Conservation (phyloP, 2,329 filamentous ascomycete species). For the Thielaviopsis ethacetica region DNA sequence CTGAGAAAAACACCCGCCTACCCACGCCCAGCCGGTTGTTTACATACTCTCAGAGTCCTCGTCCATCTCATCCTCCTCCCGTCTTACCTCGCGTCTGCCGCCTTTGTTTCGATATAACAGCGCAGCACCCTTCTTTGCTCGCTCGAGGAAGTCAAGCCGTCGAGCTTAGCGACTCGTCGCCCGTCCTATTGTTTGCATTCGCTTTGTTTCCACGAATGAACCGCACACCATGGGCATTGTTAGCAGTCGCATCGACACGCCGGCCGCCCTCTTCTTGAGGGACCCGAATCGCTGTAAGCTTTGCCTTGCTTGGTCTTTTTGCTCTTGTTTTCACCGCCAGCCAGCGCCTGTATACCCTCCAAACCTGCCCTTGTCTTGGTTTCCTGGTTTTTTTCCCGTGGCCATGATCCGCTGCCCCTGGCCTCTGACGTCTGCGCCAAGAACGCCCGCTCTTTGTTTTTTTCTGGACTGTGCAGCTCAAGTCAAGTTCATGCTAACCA, state of each 20-base stretch:
- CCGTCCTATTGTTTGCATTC: neutral
- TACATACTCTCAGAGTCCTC: too few species aligned
- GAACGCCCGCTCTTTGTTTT: neutral
- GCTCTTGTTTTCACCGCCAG: neutral
- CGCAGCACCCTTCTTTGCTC: neutral
- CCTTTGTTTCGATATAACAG: neutral
- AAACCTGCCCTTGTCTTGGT: neutral
- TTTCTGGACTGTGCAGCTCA: neutral
- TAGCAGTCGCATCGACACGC: slow-evolving; percentile 76
- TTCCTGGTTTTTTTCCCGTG: neutral
- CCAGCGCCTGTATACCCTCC: neutral
- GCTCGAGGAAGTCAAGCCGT: neutral
- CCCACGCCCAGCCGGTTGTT: too few species aligned
- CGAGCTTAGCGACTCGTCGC: neutral
- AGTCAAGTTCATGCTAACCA: neutral
- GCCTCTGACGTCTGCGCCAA: neutral
- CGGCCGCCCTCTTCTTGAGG: slow-evolving; percentile 62
- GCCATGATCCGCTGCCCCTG: neutral
- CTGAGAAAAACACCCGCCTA: too few species aligned
- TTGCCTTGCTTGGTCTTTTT: slow-evolving; percentile 11
- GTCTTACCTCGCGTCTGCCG: neutral
- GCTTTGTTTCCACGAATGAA: slow-evolving; percentile 11
- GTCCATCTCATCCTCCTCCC: too few species aligned
- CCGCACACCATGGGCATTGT: slow-evolving; percentile 69
- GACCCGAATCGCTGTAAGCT: slow-evolving; percentile 80